Conservation (phyloP, 1,139 yeast genomes). For the Suhomyces bolitotheri region DNA sequence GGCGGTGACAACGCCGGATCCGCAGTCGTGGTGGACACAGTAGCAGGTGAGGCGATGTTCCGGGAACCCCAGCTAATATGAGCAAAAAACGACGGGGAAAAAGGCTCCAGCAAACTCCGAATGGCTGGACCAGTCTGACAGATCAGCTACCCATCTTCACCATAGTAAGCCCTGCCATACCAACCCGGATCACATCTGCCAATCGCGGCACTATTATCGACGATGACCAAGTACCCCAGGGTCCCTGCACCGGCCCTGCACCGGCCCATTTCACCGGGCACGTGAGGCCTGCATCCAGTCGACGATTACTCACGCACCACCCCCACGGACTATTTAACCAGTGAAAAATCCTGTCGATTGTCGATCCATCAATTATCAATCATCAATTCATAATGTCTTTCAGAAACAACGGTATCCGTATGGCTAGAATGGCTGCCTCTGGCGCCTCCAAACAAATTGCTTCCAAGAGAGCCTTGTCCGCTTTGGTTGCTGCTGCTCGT, state of each 20-base stretch:
- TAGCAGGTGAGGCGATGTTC: no score
- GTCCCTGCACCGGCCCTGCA: constrained; percentile 15
- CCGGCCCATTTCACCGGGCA: constrained; percentile 8
- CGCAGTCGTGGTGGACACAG: no score
- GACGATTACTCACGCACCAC: constrained; percentile 10
- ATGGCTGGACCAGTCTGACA: no score
- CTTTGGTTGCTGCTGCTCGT: constrained; percentile 54
- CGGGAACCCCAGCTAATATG: no score
- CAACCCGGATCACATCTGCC: no score
- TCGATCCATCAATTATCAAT: constrained; percentile 2
- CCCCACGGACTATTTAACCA: constrained; percentile 13
- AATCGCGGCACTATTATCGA: neutral
- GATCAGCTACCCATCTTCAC: no score
- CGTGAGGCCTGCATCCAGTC: constrained; percentile 9
- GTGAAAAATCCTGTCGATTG: constrained; percentile 10
- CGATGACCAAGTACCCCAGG: no score
- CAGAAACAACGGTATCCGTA: constrained; percentile 62
- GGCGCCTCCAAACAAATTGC: constrained; percentile 50
- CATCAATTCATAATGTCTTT: constrained; percentile 47
- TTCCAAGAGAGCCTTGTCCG: constrained; percentile 67
- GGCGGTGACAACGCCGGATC: no score
- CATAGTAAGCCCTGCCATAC: no score
- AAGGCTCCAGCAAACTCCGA: no score
- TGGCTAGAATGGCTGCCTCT: constrained; percentile 61
- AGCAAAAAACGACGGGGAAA: no score